These are phyloP conservation scores for Bolboschoenus planiculmis DNA, from an alignment of 176 grass and related monocot genomes.

Conservation along the genomic window DNA sequence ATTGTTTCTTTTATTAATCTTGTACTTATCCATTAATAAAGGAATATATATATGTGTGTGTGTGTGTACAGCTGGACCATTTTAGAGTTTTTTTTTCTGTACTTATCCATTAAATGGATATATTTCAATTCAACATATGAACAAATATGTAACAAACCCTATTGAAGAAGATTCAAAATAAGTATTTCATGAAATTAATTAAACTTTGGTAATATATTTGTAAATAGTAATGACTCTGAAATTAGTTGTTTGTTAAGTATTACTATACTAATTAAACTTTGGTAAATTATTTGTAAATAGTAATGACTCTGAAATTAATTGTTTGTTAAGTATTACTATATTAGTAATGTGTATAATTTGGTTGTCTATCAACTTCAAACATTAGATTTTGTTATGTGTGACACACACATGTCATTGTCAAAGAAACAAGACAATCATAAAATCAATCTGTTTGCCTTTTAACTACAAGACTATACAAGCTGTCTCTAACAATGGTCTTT, in stretches of 20 bases:
- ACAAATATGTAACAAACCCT: not conserved
- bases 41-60: too few species aligned
- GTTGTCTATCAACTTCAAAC: slow-evolving; percentile 14
- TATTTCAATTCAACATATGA: not conserved
- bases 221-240: not conserved
- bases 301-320: not conserved
- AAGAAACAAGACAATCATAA: slow-evolving; percentile 3
- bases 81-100: not conserved
- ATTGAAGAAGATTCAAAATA: not conserved
- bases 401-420: not conserved
- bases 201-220: not conserved
- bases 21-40: not conserved
- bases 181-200: not conserved
- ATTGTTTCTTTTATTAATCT: not conserved
- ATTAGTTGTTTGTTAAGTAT: not conserved
- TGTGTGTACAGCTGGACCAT: not conserved
- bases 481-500: not conserved
- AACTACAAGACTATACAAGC: not conserved
- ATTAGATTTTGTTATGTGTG: slow-evolving; percentile 11
- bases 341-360: not conserved
- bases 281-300: too few species aligned
- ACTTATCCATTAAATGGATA: not conserved
- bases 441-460: not conserved
- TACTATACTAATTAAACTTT: not conserved
- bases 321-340: not conserved